These are phyloP conservation scores for Monilinia fructigena DNA, from an alignment of 2,329 filamentous ascomycete species.

Conservation along the genomic window DNA sequence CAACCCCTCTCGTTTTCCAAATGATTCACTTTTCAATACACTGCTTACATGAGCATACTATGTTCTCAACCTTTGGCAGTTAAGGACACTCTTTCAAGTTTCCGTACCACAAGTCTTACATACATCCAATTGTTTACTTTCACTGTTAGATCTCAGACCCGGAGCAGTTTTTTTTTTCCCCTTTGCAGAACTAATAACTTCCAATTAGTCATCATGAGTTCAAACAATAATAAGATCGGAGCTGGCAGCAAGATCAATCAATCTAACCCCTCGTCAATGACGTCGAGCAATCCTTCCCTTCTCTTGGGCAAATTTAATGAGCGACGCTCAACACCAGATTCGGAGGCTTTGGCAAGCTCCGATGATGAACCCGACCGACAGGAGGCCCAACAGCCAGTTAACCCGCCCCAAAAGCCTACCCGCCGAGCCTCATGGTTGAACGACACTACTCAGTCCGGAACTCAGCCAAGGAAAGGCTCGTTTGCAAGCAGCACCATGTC, in stretches of 20 bases:
- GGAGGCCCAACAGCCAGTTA: constrained; percentile 49
- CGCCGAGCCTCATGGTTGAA: constrained; percentile 84
- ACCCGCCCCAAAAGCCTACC: constrained; percentile 58
- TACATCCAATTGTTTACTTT: neutral
- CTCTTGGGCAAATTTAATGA: constrained; percentile 74
- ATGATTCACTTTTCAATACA: constrained; percentile 12
- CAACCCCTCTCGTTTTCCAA: neutral
- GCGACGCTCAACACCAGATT: constrained; percentile 86
- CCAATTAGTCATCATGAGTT: constrained; percentile 30
- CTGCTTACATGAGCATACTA: constrained; percentile 2
- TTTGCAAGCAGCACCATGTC: constrained; percentile 75
- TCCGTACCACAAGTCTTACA: neutral
- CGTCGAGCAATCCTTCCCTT: constrained; percentile 61
- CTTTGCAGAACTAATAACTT: neutral
- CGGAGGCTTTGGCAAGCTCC: constrained; percentile 87
- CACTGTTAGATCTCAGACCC: neutral
- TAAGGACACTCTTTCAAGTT: neutral
- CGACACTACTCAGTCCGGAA: constrained; percentile 66
- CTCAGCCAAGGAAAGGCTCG: constrained; percentile 68
- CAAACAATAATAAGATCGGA: constrained; percentile 30
- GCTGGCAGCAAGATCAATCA: constrained; percentile 47
- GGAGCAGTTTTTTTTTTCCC: neutral
- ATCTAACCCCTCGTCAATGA: constrained; percentile 47
- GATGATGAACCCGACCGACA: constrained; percentile 81
- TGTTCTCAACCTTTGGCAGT: neutral